Base-by-base conservation (phyloP, 257 asterid genomes). In the Knoxia roxburghii region DNA sequence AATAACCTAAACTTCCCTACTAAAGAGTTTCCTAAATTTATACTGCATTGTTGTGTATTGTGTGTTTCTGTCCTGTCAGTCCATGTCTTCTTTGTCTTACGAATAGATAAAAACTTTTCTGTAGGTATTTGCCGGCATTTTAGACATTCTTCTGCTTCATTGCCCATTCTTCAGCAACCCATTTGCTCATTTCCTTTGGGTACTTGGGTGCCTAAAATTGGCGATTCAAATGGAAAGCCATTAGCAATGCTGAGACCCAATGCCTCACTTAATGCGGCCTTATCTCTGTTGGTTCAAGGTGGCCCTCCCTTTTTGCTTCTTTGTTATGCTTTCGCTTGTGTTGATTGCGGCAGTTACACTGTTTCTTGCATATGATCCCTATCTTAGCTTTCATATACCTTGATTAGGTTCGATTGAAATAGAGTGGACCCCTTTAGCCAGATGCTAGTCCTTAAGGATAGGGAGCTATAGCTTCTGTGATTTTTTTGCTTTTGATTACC, bases 101-200 rank as follows among this genome's bases (percentile, higher is more conserved):
- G 40, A 32, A 43, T 45, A 37, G 56, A 57, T 33, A 35, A 66
- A 66, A 64, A 52, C 2, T 52, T 72, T 3, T 37, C 9, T 37
- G 41, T 9, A 87, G 95, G 95, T 80, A 70, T 87, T 58, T 87
- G 95, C 71, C 82, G 95, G 61, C 84, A 83, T 79, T 87, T 87
- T 78, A 83, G 75, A 76, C 83, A 87, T 83, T 87, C 95, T 72
- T 73, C 89, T 77, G 78, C 88, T 77, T 85, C 95, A 55, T 72
- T 87, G 79, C 91, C 95, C 68, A 81, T 87, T 75, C 91, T 87
- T 69, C 89, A 85, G 74, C 88, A 80, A 60, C 95, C 95, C 64
- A 81, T 87, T 73, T 83, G 82, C 68, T 79, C 85, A 49, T 73
- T 87, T 73, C 88, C 91, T 72, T 60, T 87, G 78, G 95, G 91